Evolutionary conservation across 1,139 yeast genomes (phyloP), one percentile per base, ranked within the genome.

Genomic region (Pichia sp.): DNA sequence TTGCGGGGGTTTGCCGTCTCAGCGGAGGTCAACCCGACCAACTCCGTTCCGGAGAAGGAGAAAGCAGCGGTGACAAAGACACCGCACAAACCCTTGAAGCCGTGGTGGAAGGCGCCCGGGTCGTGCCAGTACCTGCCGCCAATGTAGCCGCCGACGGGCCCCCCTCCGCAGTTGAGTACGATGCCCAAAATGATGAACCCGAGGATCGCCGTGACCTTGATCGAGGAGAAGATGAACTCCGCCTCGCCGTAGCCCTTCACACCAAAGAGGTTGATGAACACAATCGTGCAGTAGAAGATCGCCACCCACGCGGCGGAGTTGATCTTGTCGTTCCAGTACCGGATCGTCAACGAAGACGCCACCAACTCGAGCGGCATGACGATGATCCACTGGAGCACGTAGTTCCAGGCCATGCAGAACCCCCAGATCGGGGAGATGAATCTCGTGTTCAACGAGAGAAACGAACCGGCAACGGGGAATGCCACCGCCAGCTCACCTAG

Each of bases 31-130:
- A 88, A 72, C 47, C 91, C 91, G 48, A 84, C 85, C 65, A 85
- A 74, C 69, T 87, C 95, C 51, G 85, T 79, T 59, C 91, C 91
- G 50, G 89, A 88, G 62, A 86, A 85, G 12, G 95, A 82, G 67
- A 87, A 89, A 3, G 95, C 93, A 13, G 95, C 91, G 21, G 83
- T 78, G 48, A 88, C 87, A 62, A 89, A 85, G 19, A 85, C 85
- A 10, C 85, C 72, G 61, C 87, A 79, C 26, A 87, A 79, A 54
- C 96, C 96, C 66, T 87, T 87, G 72, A 78, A 86, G 50, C 71
- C 78, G 77, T 65, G 71, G 58, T 70, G 73, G 68, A 74, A 80
- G 9, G 87, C 69, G 55, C 87, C 87, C 0, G 83, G 82, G 46
- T 74, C 60, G 58, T 71, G 74, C 84, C 85, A 82, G 67, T 79